Base-by-base conservation (phyloP, 176 grass and related monocot species). In the maize (Zea mays) region DNA sequence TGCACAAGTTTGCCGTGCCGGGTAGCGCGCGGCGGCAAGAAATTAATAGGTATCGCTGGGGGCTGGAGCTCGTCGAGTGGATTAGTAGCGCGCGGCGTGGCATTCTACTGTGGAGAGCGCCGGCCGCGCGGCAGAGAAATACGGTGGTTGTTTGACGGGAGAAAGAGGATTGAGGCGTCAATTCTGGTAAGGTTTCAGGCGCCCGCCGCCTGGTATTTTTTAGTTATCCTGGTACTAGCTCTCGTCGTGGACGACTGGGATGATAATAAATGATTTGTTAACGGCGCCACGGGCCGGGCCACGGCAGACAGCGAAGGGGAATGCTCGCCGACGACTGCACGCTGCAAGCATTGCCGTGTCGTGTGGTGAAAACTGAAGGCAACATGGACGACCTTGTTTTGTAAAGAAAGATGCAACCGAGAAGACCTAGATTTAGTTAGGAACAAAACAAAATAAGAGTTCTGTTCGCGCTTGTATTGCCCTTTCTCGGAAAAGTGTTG, bases 51-150 rank as follows among this genome's bases (percentile, higher is more conserved):
- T 15, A 34, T 50, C 21, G 45, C 6, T 6, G 45, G 21, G 21
- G 21, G 41, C n/a, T 9, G 65, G 41, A 45, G 65, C 4, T 21
- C 41, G 17, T 46, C 42, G 66, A 45, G 17, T 46, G 66, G 66
- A 45, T 14, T 27, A 27, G 27, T 27, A 27, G 27, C 27, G 27
- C 27, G 19, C 2, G n/a, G 19, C 44, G 67, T 5, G 67, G 44
- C 19, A 46, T 70, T 70, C 67, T 47, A 13, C 20, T 70, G 44
- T 70, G 67, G 67, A 49, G 44, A 50, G 45, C 68, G 68, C 68
- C 46, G 68, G 45, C 45, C 14, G 21, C 45, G 45, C 12, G 27
- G 68, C 46, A 34, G 67, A 48, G 44, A 70, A 70, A 70, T 70
- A 48, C 68, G 44, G 68, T 50, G 45, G 45, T 71, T 50, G 68